Conservation (phyloP, 352 stramenopile species). For the Pythium brassicae region DNA sequence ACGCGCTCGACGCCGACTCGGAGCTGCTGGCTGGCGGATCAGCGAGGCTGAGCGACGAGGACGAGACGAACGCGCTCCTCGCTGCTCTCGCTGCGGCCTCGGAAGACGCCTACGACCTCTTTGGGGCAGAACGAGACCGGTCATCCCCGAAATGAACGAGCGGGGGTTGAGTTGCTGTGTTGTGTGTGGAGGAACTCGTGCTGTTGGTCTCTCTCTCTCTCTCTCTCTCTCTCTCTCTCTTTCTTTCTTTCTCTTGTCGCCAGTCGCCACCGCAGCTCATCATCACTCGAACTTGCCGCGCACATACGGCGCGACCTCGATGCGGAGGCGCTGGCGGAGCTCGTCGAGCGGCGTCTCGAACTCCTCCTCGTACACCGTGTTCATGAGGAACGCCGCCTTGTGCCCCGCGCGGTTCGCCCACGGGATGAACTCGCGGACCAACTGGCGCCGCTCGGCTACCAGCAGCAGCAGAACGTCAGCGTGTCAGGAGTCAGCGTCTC, state of each 20-base stretch:
- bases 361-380: conserved; percentile 95
- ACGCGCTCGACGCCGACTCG: background rate
- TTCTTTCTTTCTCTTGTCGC: too few relatives aligned
- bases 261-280: background rate
- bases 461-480: background rate
- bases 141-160: background rate
- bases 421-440: conserved; percentile 89
- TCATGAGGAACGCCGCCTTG: conserved; percentile 83
- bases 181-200: too few relatives aligned
- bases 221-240: too few relatives aligned
- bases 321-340: conserved; percentile 65
- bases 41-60: background rate
- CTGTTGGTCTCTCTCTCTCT: too few relatives aligned
- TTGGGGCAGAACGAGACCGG: background rate
- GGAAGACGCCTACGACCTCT: conserved; percentile 11
- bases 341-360: conserved; percentile 90
- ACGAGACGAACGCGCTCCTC: conserved; percentile 9
- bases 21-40: background rate
- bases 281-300: conserved; percentile 11
- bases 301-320: conserved; percentile 40
- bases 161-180: too few relatives aligned
- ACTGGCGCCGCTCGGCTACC: conserved; percentile 60
- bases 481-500: background rate
- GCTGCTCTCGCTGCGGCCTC: conserved; percentile 9
- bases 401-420: conserved; percentile 87